Conservation (phyloP, 225 moss, liverwort and hornwort species). For the Polytrichum formosum region DNA sequence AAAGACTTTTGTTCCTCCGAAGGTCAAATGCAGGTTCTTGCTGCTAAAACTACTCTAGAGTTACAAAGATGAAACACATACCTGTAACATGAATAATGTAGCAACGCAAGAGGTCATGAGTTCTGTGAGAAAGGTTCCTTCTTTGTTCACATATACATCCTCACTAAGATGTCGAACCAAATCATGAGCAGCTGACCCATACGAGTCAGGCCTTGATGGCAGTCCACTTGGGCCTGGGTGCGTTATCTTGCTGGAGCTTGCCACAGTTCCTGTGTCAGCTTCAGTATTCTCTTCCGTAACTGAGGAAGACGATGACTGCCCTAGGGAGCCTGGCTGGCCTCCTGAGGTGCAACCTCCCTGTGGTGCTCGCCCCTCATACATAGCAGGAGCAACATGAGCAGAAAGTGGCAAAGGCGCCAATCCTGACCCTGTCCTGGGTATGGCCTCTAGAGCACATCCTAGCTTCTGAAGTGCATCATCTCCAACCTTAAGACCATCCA, state of each 20-base stretch:
- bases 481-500: conserved; percentile 63
- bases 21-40: too few species aligned
- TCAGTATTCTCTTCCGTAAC: conserved; percentile 56
- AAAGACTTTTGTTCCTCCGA: too few species aligned
- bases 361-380: conserved; percentile 11
- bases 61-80: conserved; percentile 11
- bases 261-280: conserved; percentile 48
- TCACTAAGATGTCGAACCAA: conserved; percentile 31
- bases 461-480: conserved; percentile 72
- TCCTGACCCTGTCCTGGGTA: conserved; percentile 37
- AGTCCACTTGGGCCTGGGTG: conserved; percentile 10
- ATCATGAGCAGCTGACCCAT: conserved; percentile 39
- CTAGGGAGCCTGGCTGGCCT: conserved; percentile 43
- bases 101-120: conserved; percentile 94
- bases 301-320: conserved; percentile 43
- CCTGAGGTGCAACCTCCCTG: conserved; percentile 21
- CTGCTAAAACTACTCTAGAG: too few species aligned
- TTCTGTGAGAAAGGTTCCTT: conserved; percentile 49
- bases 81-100: conserved; percentile 96
- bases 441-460: conserved; percentile 65
- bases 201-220: conserved; percentile 14
- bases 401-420: conserved; percentile 27
- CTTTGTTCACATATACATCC: conserved; percentile 20
- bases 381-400: background rate
- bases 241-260: conserved; percentile 34